phyloP scores from a whole-genome alignment of 169 alveolate species.

The Cystoisospora suis region DNA sequence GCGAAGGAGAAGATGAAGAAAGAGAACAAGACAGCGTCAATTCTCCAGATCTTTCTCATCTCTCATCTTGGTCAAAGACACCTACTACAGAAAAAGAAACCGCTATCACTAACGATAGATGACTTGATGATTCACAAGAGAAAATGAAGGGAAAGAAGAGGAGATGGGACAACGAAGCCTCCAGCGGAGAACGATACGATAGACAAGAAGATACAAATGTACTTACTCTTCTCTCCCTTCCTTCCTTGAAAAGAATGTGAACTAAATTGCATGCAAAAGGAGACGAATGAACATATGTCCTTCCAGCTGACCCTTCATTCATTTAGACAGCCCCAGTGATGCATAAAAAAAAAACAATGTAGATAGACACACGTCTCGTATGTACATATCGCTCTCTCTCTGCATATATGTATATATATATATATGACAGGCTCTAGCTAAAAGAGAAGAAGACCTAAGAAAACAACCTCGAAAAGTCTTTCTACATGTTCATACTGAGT shows the following conservation, averaged over 20 bases:
- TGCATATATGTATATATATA: no score
- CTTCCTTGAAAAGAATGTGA: background rate
- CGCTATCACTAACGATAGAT: background rate
- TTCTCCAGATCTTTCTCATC: constrained; percentile 82
- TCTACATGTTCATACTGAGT: no score
- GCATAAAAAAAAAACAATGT: background rate
- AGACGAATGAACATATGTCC: no score
- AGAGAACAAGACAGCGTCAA: background rate
- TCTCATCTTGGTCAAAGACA: no score
- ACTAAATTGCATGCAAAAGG: no score
- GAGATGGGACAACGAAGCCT: background rate
- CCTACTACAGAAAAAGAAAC: no score
- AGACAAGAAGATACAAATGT: no score
- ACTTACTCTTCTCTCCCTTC: background rate
- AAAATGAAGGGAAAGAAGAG: background rate
- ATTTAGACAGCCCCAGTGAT: background rate
- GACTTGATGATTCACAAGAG: background rate
- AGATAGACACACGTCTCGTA: no score
- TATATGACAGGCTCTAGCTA: background rate
- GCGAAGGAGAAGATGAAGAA: background rate
- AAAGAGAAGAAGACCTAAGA: background rate
- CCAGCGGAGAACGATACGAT: background rate
- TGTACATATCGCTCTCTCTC: background rate
- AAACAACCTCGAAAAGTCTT: no score
- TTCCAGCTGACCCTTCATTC: background rate